Evolutionary conservation across 306 rosid species (phyloP).

Genomic region (Prunus davidiana): DNA sequence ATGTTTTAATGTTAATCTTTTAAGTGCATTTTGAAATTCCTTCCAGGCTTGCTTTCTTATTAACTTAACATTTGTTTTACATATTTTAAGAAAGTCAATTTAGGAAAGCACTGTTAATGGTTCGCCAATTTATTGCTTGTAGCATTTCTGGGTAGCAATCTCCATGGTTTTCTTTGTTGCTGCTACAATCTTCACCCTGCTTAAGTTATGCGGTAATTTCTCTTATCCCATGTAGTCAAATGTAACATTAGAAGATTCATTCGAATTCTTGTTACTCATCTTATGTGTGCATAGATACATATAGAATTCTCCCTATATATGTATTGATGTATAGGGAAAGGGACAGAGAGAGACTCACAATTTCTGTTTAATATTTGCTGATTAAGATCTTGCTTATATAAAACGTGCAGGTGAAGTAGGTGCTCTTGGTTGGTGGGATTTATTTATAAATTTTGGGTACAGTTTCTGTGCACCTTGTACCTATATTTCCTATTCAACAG

Average conservation of each 20-base stretch:
- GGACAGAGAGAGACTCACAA: too few relatives aligned
- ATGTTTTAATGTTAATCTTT: neutral
- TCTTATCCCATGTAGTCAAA: slow-evolving; percentile 1
- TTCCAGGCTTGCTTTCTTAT: slow-evolving; percentile 11
- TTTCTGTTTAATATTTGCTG: neutral
- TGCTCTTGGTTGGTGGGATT: slow-evolving; percentile 98
- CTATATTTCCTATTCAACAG: slow-evolving; percentile 10
- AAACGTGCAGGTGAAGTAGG: slow-evolving; percentile 71
- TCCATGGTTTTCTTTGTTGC: slow-evolving; percentile 98
- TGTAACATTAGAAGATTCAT: slow-evolving; percentile 1
- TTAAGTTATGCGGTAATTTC: slow-evolving; percentile 76
- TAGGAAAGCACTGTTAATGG: slow-evolving; percentile 9
- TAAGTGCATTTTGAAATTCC: neutral
- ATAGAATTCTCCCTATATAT: neutral
- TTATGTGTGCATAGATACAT: neutral
- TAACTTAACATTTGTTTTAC: neutral
- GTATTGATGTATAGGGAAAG: too few relatives aligned
- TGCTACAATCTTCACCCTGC: slow-evolving; percentile 84
- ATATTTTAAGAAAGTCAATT: neutral
- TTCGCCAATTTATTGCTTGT: slow-evolving; percentile 31
- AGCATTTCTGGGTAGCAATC: slow-evolving; percentile 99
- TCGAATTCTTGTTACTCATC: neutral
- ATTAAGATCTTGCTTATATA: slow-evolving; percentile 18
- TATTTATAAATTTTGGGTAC: slow-evolving; percentile 91
- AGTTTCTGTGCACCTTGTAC: slow-evolving; percentile 24